These are phyloP conservation scores for Thalassiosira profunda DNA, from an alignment of 108 stramenopile species.

Conservation along the genomic window DNA sequence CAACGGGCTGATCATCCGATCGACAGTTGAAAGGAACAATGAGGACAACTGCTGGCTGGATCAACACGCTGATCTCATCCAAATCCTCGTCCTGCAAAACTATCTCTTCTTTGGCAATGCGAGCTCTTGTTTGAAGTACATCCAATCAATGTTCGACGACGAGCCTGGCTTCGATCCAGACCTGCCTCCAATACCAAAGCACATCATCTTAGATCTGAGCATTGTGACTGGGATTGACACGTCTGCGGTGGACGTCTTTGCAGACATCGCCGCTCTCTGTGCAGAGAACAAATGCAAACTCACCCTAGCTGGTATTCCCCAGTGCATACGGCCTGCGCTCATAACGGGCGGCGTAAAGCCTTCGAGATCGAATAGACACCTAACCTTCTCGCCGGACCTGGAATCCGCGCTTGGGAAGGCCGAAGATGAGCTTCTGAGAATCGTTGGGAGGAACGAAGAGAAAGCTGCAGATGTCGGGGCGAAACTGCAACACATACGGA, in stretches of 20 bases:
- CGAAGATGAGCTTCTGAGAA: constrained; percentile 64
- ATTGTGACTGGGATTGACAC: constrained; percentile 77
- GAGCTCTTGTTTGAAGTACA: constrained; percentile 62
- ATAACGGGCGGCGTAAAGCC: constrained; percentile 60
- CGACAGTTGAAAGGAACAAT: constrained; percentile 65
- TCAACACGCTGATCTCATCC: constrained; percentile 71
- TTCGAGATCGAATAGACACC: constrained; percentile 35
- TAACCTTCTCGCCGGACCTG: constrained; percentile 62
- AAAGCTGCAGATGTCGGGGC: constrained; percentile 7
- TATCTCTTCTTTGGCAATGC: constrained; percentile 91
- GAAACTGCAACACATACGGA: constrained; percentile 22
- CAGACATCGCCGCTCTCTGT: constrained; percentile 60
- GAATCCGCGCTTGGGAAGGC: constrained; percentile 66
- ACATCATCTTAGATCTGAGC: constrained; percentile 69
- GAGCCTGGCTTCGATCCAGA: constrained; percentile 14
- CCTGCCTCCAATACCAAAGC: constrained; percentile 63
- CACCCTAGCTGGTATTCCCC: constrained; percentile 54
- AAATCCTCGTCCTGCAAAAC: constrained; percentile 76
- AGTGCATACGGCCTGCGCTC: constrained; percentile 40
- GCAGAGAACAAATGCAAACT: constrained; percentile 59
- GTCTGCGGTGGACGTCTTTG: constrained; percentile 71
- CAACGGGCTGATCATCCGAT: constrained; percentile 67
- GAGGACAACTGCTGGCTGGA: constrained; percentile 67
- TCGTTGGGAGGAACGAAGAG: constrained; percentile 47
- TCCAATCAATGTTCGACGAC: constrained; percentile 83